Conservation (phyloP, 768 basidiomycete species). For the Xerocomellus intermedius region DNA sequence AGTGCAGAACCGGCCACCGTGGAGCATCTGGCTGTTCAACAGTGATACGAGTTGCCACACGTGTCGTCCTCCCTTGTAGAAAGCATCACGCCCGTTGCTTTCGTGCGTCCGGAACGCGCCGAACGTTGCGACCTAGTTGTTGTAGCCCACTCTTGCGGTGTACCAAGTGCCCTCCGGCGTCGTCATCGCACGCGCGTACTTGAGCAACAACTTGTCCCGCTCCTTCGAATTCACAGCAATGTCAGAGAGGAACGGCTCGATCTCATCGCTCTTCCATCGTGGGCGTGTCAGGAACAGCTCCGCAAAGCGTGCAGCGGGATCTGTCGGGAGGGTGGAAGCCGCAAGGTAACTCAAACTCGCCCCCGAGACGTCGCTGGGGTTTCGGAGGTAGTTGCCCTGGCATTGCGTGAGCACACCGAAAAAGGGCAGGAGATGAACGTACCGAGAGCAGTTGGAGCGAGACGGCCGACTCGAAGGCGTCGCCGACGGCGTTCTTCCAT, state of each 20-base stretch:
- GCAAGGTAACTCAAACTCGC: constrained; percentile 71
- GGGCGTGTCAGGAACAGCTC: constrained; percentile 83
- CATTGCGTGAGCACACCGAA: not conserved
- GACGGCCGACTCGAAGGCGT: constrained; percentile 66
- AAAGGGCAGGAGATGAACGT: constrained; percentile 5
- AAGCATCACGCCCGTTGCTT: not conserved
- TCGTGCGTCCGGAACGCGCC: not conserved
- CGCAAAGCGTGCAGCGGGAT: constrained; percentile 77
- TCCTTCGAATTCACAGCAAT: constrained; percentile 84
- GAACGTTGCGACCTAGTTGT: constrained; percentile 32
- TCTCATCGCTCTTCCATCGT: constrained; percentile 77
- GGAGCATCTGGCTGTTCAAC: not conserved
- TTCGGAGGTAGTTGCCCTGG: constrained; percentile 77
- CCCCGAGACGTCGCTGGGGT: constrained; percentile 34
- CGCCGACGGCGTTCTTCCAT: constrained; percentile 78
- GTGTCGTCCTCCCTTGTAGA: not conserved
- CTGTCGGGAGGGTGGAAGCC: constrained; percentile 65
- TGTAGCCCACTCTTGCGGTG: constrained; percentile 65
- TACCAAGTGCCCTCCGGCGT: constrained; percentile 71
- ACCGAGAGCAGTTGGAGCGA: constrained; percentile 70
- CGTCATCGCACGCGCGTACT: constrained; percentile 78
- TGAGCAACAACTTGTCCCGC: constrained; percentile 82
- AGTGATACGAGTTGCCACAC: not conserved
- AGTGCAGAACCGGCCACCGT: not conserved
- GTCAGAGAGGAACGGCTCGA: constrained; percentile 77